Conservation (phyloP, 1,284 basidiomycete species). For the Polyporus tsugae region DNA sequence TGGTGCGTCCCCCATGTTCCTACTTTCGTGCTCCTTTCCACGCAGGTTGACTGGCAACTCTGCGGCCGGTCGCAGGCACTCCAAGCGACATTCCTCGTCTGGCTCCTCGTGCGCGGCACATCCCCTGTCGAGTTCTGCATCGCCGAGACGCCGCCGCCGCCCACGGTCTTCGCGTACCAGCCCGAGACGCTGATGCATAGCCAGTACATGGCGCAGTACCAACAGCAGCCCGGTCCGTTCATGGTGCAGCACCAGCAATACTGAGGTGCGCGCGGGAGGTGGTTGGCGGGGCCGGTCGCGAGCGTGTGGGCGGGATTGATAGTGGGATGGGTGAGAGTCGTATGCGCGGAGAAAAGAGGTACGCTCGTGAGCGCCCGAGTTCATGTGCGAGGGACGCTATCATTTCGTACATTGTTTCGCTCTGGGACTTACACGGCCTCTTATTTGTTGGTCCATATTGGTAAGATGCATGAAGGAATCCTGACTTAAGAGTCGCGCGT, state of each 20-base stretch:
- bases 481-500: no score
- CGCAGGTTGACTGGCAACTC: neutral
- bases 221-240: neutral
- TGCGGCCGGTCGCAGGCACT: neutral
- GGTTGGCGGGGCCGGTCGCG: neutral
- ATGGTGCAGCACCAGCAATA: neutral
- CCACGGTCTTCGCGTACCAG: neutral
- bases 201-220: neutral
- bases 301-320: no score
- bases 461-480: no score
- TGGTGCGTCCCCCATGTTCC: neutral
- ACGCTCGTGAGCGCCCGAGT: no score
- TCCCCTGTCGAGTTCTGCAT: neutral
- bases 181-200: neutral
- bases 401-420: no score
- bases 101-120: neutral
- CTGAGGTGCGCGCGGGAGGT: neutral
- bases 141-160: neutral
- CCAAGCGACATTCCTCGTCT: neutral
- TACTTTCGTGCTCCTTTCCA: neutral
- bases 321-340: no score
- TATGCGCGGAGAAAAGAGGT: no score
- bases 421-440: no score
- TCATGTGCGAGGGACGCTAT: no score
- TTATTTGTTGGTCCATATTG: no score